Conservation (phyloP, 352 stramenopile species). For the Pythium apleroticum region DNA sequence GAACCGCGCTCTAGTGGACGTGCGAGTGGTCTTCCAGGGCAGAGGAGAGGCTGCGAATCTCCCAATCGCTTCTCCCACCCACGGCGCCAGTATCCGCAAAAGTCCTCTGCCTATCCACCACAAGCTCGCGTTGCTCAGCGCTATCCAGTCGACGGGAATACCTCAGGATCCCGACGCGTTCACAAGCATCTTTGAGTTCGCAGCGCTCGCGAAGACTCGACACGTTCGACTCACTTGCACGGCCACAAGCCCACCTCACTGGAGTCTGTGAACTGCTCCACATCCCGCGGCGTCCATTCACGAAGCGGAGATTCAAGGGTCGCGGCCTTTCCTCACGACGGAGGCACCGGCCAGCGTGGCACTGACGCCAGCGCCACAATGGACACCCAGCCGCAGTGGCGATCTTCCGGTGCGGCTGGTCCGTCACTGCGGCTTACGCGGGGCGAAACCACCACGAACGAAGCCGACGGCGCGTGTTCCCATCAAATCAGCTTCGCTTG, state of each 20-base stretch:
- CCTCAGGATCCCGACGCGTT: not conserved
- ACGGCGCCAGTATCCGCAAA: not conserved
- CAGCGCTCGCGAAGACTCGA: not conserved
- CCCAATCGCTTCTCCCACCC: not conserved
- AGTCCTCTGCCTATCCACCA: not conserved
- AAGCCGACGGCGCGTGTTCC: not conserved
- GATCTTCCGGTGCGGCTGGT: not conserved
- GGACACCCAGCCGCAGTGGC: not conserved
- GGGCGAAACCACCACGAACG: not conserved
- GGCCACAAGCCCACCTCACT: not conserved
- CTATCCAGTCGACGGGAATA: not conserved
- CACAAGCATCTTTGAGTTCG: not conserved
- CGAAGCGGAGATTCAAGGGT: not conserved
- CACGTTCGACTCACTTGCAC: not conserved
- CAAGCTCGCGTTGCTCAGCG: not conserved
- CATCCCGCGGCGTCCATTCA: no score
- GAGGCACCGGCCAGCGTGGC: not conserved
- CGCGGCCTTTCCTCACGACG: not conserved
- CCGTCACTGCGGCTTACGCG: not conserved
- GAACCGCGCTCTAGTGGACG: not conserved
- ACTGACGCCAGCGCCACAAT: not conserved
- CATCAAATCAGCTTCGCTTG: not conserved
- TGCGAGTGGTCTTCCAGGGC: not conserved
- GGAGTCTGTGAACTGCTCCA: no score
- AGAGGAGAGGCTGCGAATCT: not conserved